Evolutionary conservation across 2,329 filamentous ascomycete species (phyloP), one percentile per base, ranked within the genome.

Genomic region (Ilyonectria destructans): DNA sequence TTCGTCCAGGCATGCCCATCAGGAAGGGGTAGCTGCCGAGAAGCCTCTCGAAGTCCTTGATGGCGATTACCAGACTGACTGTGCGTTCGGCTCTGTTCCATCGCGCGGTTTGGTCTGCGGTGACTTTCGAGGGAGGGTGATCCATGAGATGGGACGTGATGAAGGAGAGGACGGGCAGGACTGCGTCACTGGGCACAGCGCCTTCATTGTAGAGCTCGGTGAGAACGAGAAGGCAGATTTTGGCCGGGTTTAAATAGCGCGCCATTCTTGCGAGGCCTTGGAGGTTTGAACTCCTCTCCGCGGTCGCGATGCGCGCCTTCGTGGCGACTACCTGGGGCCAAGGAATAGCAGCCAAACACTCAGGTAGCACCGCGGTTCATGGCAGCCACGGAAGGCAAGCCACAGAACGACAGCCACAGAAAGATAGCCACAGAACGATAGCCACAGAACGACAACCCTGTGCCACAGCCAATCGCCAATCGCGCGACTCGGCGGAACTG

Each of bases 171-270:
- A 97, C 86, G 15, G 92, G 88, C 49, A 96, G 88, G 26, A 91
- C 90, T n/a, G 92, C 90, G 57, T 88, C 86, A 68, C 88, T 90
- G 2, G 92, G 91, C 17, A 95, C 87, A 2, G 87, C 84, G 23
- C 90, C 90, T 71, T 93, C 90, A 43, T 90, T 89, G 81, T 99
- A 98, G 61, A 98, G 86, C 75, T 94, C 90, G 59, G 96, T 88
- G 60, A 99, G 88, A 62, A 90, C 89, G 62, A 98, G 87, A 26
- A 98, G 87, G 77, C 92, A 92, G 73, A 98, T 89, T 79, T 96
- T 97, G 73, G 94, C 91, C 13, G 96, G 93, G n/a, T 93, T 97
- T 52, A 98, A 87, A 80, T 92, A 97, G 65, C 93, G 92, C 75
- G 92, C 88, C 92, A 96, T 66, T 97, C 59, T 15, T 69, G 49